Evolutionary conservation across 306 rosid species (phyloP), one percentile per base, ranked within the genome.

Genomic region (Vigna unguiculata): DNA sequence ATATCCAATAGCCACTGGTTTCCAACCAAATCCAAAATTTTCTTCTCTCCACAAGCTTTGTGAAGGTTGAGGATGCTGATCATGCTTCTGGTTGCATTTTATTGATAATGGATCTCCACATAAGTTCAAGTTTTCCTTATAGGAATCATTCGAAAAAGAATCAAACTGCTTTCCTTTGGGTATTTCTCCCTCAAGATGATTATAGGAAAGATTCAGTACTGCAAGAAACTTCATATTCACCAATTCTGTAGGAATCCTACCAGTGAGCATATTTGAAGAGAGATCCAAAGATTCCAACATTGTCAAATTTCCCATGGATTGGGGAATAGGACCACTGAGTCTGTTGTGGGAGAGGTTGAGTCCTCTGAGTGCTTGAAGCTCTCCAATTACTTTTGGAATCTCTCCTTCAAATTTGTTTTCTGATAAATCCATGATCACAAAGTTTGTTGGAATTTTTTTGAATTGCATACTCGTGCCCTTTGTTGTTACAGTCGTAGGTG

Each of bases 211-310:
- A n/a, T 77, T 49, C 54, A 87, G 28, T 5, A 34, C 0, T 8
- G 4, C 48, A 4, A 87, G 81, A 22, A 0, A 34, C 3, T 48
- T 49, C 2, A 84, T 1, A 65, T 16, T 67, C 3, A 24, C 22
- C 19, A 87, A 47, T 48, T 80, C 54, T 7, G 4, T 0, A 2
- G 91, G 88, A 69, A 85, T 82, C 2, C 53, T 1, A 32, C 87
- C 81, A 0, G 0, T 14, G 2, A 85, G 21, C 47, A 54, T 49
- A 36, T 85, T 87, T 60, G 83, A 83, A 1, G 89, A 85, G 16
- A 88, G 76, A 41, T 81, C 91, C 34, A 88, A 65, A 28, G 61
- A 73, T 58, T 88, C 84, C 0, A 86, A 41, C 14, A 53, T 58
- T 16, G 10, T 32, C 79, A 88, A 71, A 5, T 78, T 75, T 19